Evolutionary conservation across 169 alveolate genomes (phyloP), one percentile per base, ranked within the genome.

Genomic region (Pseudocohnilembus persalinus): DNA sequence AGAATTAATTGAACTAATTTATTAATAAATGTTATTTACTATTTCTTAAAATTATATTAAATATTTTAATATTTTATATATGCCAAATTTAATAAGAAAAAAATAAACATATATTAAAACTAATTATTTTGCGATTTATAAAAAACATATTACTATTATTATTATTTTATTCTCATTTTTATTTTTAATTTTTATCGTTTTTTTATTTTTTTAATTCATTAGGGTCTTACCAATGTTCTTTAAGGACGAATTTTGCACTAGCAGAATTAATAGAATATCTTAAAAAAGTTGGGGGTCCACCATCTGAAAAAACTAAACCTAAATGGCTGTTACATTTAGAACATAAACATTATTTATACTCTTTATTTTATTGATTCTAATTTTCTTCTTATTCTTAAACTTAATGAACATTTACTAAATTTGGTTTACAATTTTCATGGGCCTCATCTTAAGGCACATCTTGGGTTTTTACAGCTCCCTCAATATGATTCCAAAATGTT

Each of bases 211-310:
- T 49, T 20, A 49, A 49, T 49, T 49, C 68, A 74, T 86, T 74
- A 33, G 90, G 90, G 72, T 86, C 85, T 75, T 79, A 49, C 34
- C 78, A 74, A 16, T 35, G 35, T 31, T 74, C 64, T 65, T 86
- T 80, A 75, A 77, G 28, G 64, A 73, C 75, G 68, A 80, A 86
- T 74, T 86, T 74, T 30, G 81, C 49, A 29, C 87, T 77, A 24
- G 76, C 82, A 28, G 90, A 86, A 81, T 81, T 86, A 31, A 86
- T 86, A 31, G 83, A 80, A 76, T 74, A 86, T 75, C 84, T 79
- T 20, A 77, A 80, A 74, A 86, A 86, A 72, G 87, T 80, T 29
- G 90, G 90, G 74, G 90, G 90, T 31, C 87, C 87, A 15, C 90
- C 90, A 86, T 86, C 90, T 16, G 80, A 86, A 6, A 77, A 74